Percentiles rank a stretch among this genome's conserved stretches.
Conservation (phyloP, 2,329 filamentous ascomycete genomes). For the Helminthosporium solani region DNA sequence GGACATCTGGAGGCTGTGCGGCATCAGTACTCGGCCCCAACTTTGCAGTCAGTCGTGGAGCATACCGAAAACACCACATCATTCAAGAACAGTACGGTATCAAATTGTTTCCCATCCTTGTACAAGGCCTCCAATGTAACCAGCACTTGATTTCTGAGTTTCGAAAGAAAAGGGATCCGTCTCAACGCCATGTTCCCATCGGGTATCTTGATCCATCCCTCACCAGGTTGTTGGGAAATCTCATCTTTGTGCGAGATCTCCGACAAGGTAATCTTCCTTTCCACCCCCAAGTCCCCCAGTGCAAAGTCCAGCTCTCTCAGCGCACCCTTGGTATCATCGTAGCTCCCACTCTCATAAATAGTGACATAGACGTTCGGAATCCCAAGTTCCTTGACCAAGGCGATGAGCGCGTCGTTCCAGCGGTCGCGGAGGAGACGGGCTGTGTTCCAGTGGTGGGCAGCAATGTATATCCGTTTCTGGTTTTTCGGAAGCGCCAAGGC, state of each 20-base stretch:
- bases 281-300: constrained; percentile 55
- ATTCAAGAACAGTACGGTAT: constrained; percentile 63
- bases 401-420: constrained; percentile 63
- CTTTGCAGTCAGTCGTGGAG: neutral
- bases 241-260: constrained; percentile 51
- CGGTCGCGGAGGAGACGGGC: constrained; percentile 59
- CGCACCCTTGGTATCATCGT: constrained; percentile 66
- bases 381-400: constrained; percentile 59
- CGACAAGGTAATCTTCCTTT: constrained; percentile 59
- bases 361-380: constrained; percentile 67
- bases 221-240: constrained; percentile 25
- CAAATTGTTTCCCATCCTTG: constrained; percentile 53
- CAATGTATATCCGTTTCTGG: constrained; percentile 60
- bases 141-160: constrained; percentile 64
- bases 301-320: constrained; percentile 58
- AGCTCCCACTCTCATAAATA: constrained; percentile 68
- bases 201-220: constrained; percentile 65
- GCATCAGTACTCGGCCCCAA: neutral
- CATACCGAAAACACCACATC: constrained; percentile 63
- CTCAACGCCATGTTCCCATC: constrained; percentile 53
- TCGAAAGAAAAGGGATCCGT: constrained; percentile 68
- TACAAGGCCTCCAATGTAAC: constrained; percentile 57
- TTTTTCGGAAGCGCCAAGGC: constrained; percentile 17
- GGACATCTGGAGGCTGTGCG: constrained; percentile 55
- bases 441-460: constrained; percentile 69